These are phyloP conservation scores for Linnemannia hyalina DNA, from an alignment of 192 early-diverging fungal species.

Conservation along the genomic window DNA sequence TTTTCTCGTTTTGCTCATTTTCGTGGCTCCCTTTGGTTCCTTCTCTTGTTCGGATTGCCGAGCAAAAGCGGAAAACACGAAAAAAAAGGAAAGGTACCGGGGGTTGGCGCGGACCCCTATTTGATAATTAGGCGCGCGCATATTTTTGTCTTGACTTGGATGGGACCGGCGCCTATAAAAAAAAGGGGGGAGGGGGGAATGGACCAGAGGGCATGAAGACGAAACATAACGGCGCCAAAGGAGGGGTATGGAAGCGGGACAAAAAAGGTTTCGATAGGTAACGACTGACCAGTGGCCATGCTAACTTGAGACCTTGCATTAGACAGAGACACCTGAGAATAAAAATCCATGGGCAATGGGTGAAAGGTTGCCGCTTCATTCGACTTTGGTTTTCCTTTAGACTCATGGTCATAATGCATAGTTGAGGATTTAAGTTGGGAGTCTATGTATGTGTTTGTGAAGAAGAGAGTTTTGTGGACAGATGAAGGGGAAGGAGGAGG, in stretches of 20 bases:
- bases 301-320: not conserved
- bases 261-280: not conserved
- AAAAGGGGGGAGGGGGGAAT: too few species aligned
- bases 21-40: not conserved
- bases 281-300: not conserved
- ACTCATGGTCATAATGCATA: not conserved
- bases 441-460: not conserved
- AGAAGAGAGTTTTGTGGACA: not conserved
- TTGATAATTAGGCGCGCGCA: too few species aligned
- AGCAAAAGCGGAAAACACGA: not conserved
- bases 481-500: not conserved
- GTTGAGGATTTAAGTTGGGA: not conserved
- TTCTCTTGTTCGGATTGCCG: not conserved
- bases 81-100: not conserved
- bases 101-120: too few species aligned
- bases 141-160: too few species aligned
- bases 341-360: not conserved
- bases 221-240: not conserved
- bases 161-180: too few species aligned
- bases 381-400: not conserved
- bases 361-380: not conserved
- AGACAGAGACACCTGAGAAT: not conserved
- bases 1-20: not conserved
- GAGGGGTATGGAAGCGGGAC: not conserved
- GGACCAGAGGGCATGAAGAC: too few species aligned